A percentile compares a stretch with the other conserved stretches of the same genome.
These are phyloP conservation scores for Penicillium simplicissimum DNA, from an alignment of 495 filamentous ascomycete species.

Conservation along the genomic window DNA sequence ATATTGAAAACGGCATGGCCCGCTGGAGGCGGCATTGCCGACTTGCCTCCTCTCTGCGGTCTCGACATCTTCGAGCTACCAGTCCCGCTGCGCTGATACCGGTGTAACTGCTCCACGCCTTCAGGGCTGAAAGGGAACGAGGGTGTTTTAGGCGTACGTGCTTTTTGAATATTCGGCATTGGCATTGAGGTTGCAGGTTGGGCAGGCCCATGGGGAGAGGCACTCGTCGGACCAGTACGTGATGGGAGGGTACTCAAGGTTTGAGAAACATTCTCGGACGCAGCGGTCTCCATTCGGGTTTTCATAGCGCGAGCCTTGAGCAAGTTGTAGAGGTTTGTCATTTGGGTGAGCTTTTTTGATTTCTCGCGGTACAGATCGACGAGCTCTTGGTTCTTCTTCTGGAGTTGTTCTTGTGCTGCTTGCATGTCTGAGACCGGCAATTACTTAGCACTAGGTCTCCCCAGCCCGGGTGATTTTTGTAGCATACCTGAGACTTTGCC, in stretches of 20 bases:
- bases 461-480: background rate
- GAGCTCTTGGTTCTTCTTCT: conserved; percentile 76
- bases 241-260: conserved; percentile 45
- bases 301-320: conserved; percentile 74
- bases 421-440: conserved; percentile 57
- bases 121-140: conserved; percentile 35
- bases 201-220: conserved; percentile 13
- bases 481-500: conserved; percentile 56
- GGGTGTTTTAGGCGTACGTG: conserved; percentile 29
- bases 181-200: background rate
- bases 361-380: conserved; percentile 70
- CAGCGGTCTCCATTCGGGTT: conserved; percentile 68
- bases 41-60: conserved; percentile 17
- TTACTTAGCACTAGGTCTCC: background rate
- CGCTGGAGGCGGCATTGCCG: conserved; percentile 33
- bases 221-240: conserved; percentile 15
- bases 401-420: conserved; percentile 62
- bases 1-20: conserved; percentile 18
- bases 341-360: conserved; percentile 70
- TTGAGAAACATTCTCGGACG: conserved; percentile 64
- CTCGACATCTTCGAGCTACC: conserved; percentile 41
- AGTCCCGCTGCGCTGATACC: conserved; percentile 50
- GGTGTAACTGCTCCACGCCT: conserved; percentile 46
- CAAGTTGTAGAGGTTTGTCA: conserved; percentile 80
- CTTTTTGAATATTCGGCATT: background rate